A percentile compares a stretch with the other conserved stretches of the same genome.
Evolutionary conservation across 2,329 filamentous ascomycete species (phyloP).

Genomic region (Aureobasidium sp.): DNA sequence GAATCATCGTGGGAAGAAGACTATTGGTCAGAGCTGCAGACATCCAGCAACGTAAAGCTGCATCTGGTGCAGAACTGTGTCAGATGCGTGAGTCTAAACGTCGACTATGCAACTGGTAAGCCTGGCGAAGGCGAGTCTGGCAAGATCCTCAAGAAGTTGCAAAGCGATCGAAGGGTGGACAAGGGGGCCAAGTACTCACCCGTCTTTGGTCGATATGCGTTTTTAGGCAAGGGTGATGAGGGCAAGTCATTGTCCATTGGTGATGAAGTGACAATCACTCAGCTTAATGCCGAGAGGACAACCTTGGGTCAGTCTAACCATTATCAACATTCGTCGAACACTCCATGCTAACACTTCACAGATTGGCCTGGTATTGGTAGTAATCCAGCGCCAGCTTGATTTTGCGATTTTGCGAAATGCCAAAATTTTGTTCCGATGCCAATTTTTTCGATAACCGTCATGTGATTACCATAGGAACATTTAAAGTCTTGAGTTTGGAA

Average conservation of each 20-base stretch:
- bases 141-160: constrained; percentile 36
- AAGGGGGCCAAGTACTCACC: constrained; percentile 37
- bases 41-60: constrained; percentile 23
- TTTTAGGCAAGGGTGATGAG: constrained; percentile 26
- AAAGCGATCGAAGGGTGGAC: constrained; percentile 38
- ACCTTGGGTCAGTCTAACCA: constrained; percentile 33
- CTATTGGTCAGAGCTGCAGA: constrained; percentile 33
- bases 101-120: constrained; percentile 39
- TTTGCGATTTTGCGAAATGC: background rate
- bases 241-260: constrained; percentile 30
- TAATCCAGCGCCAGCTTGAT: background rate
- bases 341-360: background rate
- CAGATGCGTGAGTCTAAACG: constrained; percentile 38
- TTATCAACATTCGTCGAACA: background rate
- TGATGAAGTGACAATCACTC: constrained; percentile 33
- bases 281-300: constrained; percentile 32
- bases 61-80: constrained; percentile 37
- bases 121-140: constrained; percentile 30
- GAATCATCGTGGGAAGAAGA: constrained; percentile 37
- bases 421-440: background rate
- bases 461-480: background rate
- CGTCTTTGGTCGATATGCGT: constrained; percentile 41
- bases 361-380: constrained; percentile 2
- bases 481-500: background rate
- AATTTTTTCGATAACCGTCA: background rate